Conservation (phyloP, 768 basidiomycete species). For the Hirschioporus abietinus region DNA sequence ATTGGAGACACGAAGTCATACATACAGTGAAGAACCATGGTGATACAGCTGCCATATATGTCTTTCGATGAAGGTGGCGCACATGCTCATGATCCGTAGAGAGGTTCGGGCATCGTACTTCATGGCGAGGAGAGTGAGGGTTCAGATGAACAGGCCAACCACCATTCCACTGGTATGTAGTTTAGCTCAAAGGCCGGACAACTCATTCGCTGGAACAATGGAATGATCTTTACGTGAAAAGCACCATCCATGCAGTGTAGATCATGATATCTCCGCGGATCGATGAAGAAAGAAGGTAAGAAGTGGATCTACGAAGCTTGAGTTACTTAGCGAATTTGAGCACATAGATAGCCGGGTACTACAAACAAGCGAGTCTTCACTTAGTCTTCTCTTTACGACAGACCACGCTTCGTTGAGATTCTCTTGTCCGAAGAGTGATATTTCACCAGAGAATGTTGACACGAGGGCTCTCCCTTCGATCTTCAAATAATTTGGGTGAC, state of each 20-base stretch:
- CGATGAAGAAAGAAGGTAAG: constrained; percentile 58
- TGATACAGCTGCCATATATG: constrained; percentile 32
- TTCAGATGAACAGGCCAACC: constrained; percentile 42
- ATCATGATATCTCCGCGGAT: constrained; percentile 37
- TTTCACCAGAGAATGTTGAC: constrained; percentile 59
- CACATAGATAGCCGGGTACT: background rate
- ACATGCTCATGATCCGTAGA: constrained; percentile 31
- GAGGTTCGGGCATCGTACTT: constrained; percentile 25
- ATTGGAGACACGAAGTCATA: background rate
- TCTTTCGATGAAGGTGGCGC: constrained; percentile 41
- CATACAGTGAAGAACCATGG: constrained; percentile 65
- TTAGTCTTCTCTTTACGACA: background rate
- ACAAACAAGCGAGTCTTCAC: background rate
- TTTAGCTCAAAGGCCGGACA: background rate
- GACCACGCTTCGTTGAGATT: constrained; percentile 41
- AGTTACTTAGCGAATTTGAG: too few species aligned
- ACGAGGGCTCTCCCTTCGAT: constrained; percentile 44
- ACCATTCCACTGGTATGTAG: constrained; percentile 45
- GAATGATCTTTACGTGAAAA: constrained; percentile 40
- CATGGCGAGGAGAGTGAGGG: constrained; percentile 31
- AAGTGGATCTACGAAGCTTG: constrained; percentile 38
- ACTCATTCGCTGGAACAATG: constrained; percentile 36
- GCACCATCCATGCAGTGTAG: constrained; percentile 49
- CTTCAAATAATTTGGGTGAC: constrained; percentile 48
- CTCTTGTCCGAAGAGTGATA: constrained; percentile 52